Base-by-base conservation (phyloP, 768 basidiomycete genomes). In the Mycena amicta region DNA sequence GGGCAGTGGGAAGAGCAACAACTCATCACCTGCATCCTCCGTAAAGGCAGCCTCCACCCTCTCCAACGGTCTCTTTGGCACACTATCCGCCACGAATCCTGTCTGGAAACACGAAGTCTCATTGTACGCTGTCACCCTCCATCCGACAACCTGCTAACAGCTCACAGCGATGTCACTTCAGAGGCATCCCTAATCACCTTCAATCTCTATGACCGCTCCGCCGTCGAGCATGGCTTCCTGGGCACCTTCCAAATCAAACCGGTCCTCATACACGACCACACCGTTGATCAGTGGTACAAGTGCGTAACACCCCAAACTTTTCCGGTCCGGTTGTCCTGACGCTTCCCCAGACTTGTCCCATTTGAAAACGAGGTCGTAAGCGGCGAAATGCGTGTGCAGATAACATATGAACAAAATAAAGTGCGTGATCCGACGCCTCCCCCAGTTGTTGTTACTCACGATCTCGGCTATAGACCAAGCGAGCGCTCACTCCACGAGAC, bases 21-120 rank as follows among this genome's bases (percentile, higher is more conserved):
- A 73, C 64, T 74, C 75, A 15, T 69, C 70, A 27, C 63, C 70
- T 29, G 61, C 72, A 23, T 65, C 76, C 63, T 69, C 71, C 29
- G 66, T 76, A 56, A 61, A 71, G 16, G 53, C 66, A 2, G 50
- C 65, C 37, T 57, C 75, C 31, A 67, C 72, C 56, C 67, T 72
- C 23, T 60, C 73, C 50, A 74, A 66, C 33, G 79, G 78, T 50
- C 80, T 90, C 52, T 88, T 92, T 66, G 82, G 84, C 59, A 80
- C 86, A 51, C 72, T 85, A 33, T 87, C 86, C 20, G 82, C 92
- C 56, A 83, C 92, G 68, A 98, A 94, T 77, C 96, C 97, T 12
- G 88, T 95, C 22, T 99, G 97, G 97, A 99, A 99, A 76, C 96
- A 98, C 72, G 91, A 98, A 72, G 97, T 98, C 30, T 88, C 92